Conservation (phyloP, 2,329 filamentous ascomycete species). For the Penicillium sp. region DNA sequence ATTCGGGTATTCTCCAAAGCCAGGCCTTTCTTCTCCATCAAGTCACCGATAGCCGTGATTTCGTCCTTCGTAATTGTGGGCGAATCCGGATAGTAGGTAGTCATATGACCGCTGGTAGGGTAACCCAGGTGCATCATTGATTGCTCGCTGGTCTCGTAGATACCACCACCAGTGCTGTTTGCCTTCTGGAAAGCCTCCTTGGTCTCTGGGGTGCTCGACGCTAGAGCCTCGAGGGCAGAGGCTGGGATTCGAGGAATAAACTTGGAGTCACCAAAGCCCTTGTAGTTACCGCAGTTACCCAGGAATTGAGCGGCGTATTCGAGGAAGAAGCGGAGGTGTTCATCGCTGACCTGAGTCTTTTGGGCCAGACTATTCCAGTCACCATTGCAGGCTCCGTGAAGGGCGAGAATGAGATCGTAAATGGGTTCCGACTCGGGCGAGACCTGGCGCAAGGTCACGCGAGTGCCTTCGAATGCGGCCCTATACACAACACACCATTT, state of each 20-base stretch:
- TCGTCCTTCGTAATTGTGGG: constrained; percentile 75
- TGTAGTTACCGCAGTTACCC: constrained; percentile 83
- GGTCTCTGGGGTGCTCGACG: constrained; percentile 64
- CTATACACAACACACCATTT: constrained; percentile 50
- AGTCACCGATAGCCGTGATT: constrained; percentile 73
- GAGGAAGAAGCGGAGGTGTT: constrained; percentile 71
- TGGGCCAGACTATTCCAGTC: constrained; percentile 73
- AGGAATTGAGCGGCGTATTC: constrained; percentile 81
- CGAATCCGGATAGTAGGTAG: constrained; percentile 81
- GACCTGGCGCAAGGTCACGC: constrained; percentile 79
- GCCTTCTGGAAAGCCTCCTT: constrained; percentile 70
- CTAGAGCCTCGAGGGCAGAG: constrained; percentile 68
- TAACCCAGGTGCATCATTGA: constrained; percentile 78
- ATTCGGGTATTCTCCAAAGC: constrained; percentile 78
- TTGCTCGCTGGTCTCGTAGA: constrained; percentile 71
- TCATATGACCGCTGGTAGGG: constrained; percentile 75
- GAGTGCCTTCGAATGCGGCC: constrained; percentile 76
- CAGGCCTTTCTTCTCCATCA: constrained; percentile 73
- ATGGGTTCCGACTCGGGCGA: constrained; percentile 82
- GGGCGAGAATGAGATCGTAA: constrained; percentile 77
- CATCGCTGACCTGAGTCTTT: constrained; percentile 68
- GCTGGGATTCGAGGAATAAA: constrained; percentile 76
- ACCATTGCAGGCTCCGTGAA: constrained; percentile 70
- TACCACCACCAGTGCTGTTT: constrained; percentile 62
- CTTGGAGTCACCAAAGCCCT: constrained; percentile 84